phyloP scores from a whole-genome alignment of 2,329 filamentous ascomycete genomes.

The Canariomyces notabilis region DNA sequence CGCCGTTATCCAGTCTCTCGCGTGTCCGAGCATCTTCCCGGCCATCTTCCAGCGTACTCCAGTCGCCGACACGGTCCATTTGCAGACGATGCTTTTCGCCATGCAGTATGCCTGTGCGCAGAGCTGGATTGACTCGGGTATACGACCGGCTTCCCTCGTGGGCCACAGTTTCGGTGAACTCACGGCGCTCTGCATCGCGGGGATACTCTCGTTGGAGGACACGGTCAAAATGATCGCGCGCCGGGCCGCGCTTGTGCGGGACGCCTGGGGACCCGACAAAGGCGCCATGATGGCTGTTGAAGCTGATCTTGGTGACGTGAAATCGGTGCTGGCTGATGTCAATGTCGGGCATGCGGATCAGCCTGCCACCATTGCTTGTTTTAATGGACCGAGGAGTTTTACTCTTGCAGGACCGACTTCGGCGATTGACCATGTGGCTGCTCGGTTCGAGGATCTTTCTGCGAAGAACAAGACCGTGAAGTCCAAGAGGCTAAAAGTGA shows the following conservation, averaged over 20 bases:
- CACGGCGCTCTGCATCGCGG: slow-evolving; percentile 34
- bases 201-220: slow-evolving; percentile 29
- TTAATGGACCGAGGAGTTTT: slow-evolving; percentile 40
- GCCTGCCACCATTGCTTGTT: slow-evolving; percentile 39
- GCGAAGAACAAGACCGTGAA: slow-evolving; percentile 11
- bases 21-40: slow-evolving; percentile 29
- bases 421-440: slow-evolving; percentile 28
- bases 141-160: slow-evolving; percentile 28
- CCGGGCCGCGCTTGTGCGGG: slow-evolving; percentile 28
- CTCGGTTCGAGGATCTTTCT: neutral
- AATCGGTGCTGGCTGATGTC: slow-evolving; percentile 19
- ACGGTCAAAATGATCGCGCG: slow-evolving; percentile 28
- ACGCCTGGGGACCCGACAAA: slow-evolving; percentile 31
- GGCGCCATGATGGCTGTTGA: slow-evolving; percentile 38
- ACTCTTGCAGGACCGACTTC: slow-evolving; percentile 36
- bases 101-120: slow-evolving; percentile 34
- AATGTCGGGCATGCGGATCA: slow-evolving; percentile 32
- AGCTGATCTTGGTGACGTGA: slow-evolving; percentile 26
- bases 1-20: slow-evolving; percentile 8
- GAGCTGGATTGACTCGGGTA: slow-evolving; percentile 35
- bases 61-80: slow-evolving; percentile 23
- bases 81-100: slow-evolving; percentile 39
- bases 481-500: slow-evolving; percentile 39
- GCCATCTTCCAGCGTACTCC: slow-evolving; percentile 27
- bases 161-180: slow-evolving; percentile 41